Evolutionary conservation across 2,329 filamentous ascomycete species (phyloP), one percentile per base, ranked within the genome.

Genomic region (Epichloe typhina): DNA sequence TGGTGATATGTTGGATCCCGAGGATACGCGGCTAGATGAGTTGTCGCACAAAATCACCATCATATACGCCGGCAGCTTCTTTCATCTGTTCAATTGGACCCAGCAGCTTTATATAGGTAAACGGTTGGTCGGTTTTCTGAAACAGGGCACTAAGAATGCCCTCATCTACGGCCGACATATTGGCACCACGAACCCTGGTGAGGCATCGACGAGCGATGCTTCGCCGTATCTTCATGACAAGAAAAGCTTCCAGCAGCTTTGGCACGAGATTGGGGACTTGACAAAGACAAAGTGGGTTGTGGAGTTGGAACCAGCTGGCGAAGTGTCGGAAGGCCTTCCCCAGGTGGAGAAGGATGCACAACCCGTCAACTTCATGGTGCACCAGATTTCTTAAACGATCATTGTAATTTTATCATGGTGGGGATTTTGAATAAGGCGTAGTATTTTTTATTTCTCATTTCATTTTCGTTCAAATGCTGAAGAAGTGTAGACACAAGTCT

Each of bases 91-190:
- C 56, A 68, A 62, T 19, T 72, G 73, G 70, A 59, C 63, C 15
- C 64, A 74, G 37, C 73, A 76, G 54, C 58, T 75, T 15, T 67
- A 65, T 46, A 71, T 71, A 4, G 72, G 69, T 13, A 65, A 62
- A 47, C 69, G 71, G 1, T 62, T 76, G 37, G 66, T 75, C 17
- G 59, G 63, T n/a, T 70, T 76, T 45, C 59, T 76, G 17, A 66
- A 69, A 56, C 64, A 68, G 1, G 69, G 69, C 1, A 71, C 69
- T 9, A 66, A 57, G 35, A 68, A 73, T 45, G 70, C 62, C 12
- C 62, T 76, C 57, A 70, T 80, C 33, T 71, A 77, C 49, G 76
- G 77, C 35, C 67, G 72, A 12, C 75, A 80, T 35, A 66, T 76
- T 33, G 74, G 75, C 39, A 68, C 64, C 13, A 50, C 58, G 51